These are phyloP conservation scores for Eremochloa ophiuroides DNA, from an alignment of 176 grass and related monocot species.

Conservation along the genomic window DNA sequence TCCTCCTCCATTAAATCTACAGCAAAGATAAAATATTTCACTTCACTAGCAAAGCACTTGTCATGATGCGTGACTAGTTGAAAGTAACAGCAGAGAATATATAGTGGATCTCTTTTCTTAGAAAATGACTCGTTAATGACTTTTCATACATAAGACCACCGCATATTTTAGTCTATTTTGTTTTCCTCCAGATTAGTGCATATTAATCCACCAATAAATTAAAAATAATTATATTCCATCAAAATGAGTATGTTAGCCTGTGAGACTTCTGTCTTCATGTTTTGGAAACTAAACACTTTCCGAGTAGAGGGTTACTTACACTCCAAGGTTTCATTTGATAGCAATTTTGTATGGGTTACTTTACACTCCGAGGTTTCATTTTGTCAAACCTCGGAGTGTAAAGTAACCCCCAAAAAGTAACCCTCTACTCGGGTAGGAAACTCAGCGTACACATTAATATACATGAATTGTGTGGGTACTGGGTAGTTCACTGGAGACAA, in stretches of 20 bases:
- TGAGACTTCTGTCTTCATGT: not conserved
- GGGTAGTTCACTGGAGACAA: not conserved
- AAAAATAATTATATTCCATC: conserved; percentile 4
- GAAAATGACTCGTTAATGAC: not conserved
- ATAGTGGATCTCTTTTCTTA: not conserved
- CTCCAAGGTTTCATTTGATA: too few species aligned
- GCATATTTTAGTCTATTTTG: not conserved
- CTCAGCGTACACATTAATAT: not conserved
- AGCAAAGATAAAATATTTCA: not conserved
- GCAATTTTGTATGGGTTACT: too few species aligned
- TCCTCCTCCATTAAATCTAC: not conserved
- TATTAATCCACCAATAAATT: not conserved
- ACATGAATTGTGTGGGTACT: not conserved
- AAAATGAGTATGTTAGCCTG: not conserved
- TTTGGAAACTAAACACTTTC: not conserved
- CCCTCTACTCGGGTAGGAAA: not conserved
- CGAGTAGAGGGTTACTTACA: too few species aligned
- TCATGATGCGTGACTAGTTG: not conserved
- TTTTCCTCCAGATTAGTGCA: not conserved
- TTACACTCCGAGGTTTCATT: too few species aligned
- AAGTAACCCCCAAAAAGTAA: too few species aligned
- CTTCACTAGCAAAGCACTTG: not conserved
- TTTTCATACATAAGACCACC: not conserved
- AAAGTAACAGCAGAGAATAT: not conserved
- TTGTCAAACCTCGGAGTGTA: not conserved